These are phyloP conservation scores for Polytolypa hystricis DNA, from an alignment of 2,329 filamentous ascomycete species.

Conservation along the genomic window DNA sequence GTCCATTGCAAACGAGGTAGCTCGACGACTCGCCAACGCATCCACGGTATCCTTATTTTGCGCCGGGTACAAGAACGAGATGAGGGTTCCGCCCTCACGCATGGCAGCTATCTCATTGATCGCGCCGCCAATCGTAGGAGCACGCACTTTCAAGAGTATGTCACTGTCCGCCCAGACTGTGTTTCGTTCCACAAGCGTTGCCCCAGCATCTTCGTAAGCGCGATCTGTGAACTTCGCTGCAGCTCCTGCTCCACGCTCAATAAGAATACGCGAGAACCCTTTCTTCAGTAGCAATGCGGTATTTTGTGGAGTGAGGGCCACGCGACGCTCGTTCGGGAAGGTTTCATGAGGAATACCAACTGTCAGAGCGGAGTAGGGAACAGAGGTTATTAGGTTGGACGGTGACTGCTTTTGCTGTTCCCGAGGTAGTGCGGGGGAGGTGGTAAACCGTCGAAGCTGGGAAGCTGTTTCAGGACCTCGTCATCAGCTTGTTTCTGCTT, in stretches of 20 bases:
- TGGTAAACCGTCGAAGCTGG: slow-evolving; percentile 10
- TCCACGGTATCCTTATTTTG: slow-evolving; percentile 70
- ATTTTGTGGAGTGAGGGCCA: slow-evolving; percentile 76
- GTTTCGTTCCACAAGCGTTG: slow-evolving; percentile 58
- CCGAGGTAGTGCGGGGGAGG: slow-evolving; percentile 3
- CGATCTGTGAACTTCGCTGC: slow-evolving; percentile 67
- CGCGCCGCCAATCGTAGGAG: slow-evolving; percentile 49
- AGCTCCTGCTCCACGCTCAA: slow-evolving; percentile 70
- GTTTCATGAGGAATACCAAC: slow-evolving; percentile 72
- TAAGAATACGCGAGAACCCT: slow-evolving; percentile 63
- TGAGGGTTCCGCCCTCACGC: slow-evolving; percentile 59
- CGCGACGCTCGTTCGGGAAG: slow-evolving; percentile 67
- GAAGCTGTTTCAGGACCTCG: slow-evolving; percentile 1
- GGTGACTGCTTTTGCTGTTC: slow-evolving; percentile 6
- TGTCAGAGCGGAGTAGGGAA: slow-evolving; percentile 59
- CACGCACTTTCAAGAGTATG: slow-evolving; percentile 74
- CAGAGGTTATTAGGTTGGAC: slow-evolving; percentile 11
- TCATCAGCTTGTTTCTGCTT: too few relatives aligned
- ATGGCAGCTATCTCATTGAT: slow-evolving; percentile 58
- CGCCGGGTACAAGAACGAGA: slow-evolving; percentile 72
- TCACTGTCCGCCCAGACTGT: slow-evolving; percentile 65
- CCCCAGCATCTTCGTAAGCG: slow-evolving; percentile 67
- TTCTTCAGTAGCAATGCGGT: slow-evolving; percentile 74
- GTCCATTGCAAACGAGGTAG: slow-evolving; percentile 82
- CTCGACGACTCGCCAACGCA: slow-evolving; percentile 56